Evolutionary conservation across 805 yeast species (phyloP), one percentile per base, ranked within the genome.

Genomic region (Cyberlindnera saturnus): DNA sequence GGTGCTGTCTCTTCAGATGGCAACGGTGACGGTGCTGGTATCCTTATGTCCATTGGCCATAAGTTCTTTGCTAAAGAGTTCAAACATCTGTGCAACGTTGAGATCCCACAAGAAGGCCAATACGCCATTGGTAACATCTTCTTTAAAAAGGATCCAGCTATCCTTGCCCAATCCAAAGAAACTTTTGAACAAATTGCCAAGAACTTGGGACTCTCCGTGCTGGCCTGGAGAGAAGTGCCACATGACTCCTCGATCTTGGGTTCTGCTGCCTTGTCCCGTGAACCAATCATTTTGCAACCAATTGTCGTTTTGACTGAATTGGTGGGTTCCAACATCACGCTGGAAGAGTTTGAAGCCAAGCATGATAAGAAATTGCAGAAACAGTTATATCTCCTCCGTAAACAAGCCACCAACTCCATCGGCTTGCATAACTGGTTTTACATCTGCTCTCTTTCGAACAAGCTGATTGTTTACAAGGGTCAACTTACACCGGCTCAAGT

Each of bases 21-120:
- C 18, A 96, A 91, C 63, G 99, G 99, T 66, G 99, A 91, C 63
- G 99, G 99, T 67, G 99, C 99, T 23, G 99, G 99, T 65, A 88
- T 91, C 48, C 79, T 91, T 78, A 79, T 93, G 40, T 84, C 96
- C 28, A 80, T 91, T 49, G 96, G 97, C 31, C 96, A 90, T 68
- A 81, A 77, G 51, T 87, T 93, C 64, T 79, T 91, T 74, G 66
- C 67, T 46, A 79, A 91, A 63, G 98, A 91, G 69, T 90, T 90
- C 63, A 77, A 77, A 56, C 79, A 82, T 55, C 77, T 78, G 45
- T 74, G 83, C 58, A 71, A 78, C 51, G 69, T 86, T 42, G 73
- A 72, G 45, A 69, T 91, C 47, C 98, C 98, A 18, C 69, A 72
- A 5, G 67, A 72, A 47, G 96, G 95, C 48, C 95, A 88, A 63